Evolutionary conservation across 2,329 filamentous ascomycete species (phyloP), one percentile per base, ranked within the genome.

Genomic region (Cladosporium sp.): DNA sequence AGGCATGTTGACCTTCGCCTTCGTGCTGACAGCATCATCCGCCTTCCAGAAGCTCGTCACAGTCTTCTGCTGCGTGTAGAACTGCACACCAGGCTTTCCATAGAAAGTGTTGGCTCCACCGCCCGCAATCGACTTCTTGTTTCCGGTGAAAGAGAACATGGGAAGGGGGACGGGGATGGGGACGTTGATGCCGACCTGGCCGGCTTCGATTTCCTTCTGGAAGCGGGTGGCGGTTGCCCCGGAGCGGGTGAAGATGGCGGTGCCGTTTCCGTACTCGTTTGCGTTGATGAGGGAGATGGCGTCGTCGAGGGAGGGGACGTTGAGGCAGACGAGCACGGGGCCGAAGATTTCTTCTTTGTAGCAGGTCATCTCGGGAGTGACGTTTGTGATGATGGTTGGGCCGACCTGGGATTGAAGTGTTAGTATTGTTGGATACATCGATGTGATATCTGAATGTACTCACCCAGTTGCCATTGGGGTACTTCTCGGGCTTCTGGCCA

Each of bases 31-130:
- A 0, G 91, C 92, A 77, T 97, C 92, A 69, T 92, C 86, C 60
- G 83, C 85, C 69, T 85, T 85, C 94, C 94, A 99, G 72, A 95
- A 77, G 64, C 90, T 88, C 54, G 94, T 99, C 49, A 99, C 94
- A 2, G 94, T 99, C 89, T 99, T 97, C 71, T 89, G 83, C 78
- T 97, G 94, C 3, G 94, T 99, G 76, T 96, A 97, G 73, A 99
- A 99, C 71, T 89, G 87, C 71, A 99, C 76, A 22, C 93, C 94
- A 0, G 91, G 90, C 75, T 90, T 89, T 64, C 94, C 94, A 76
- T 99, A 99, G 73, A 99, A 97, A 15, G 91, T 96, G 77, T 84
- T 96, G 36, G 90, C 89, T 60, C 94, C 93, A 53, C 92, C 92
- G 56, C 93, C 94, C 0, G 94, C 94, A 58, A 97, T 81, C 69